Percentiles rank a stretch among this genome's conserved stretches.
Evolutionary conservation across 495 filamentous ascomycete genomes (phyloP).

Genomic region (Bryoglossum gracile): DNA sequence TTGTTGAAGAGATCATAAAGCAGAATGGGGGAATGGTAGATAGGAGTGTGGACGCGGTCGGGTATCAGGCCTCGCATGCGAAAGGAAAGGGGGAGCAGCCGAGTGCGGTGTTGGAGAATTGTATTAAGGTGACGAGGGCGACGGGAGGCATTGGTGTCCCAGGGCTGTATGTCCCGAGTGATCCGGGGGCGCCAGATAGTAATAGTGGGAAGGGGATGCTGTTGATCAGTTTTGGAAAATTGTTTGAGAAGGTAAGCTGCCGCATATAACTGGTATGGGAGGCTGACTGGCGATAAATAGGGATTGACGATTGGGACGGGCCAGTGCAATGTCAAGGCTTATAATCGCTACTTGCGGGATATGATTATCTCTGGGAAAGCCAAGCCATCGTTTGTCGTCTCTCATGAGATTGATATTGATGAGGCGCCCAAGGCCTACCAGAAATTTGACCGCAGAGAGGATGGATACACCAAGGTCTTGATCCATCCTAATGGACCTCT

Average conservation of each 20-base stretch:
- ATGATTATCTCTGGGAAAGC: conserved; percentile 51
- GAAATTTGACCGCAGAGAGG: conserved; percentile 42
- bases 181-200: conserved; percentile 36
- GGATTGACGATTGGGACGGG: conserved; percentile 42
- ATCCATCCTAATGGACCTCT: conserved; percentile 29
- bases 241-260: conserved; percentile 49
- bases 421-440: conserved; percentile 43
- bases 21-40: conserved; percentile 43
- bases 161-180: conserved; percentile 25
- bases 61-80: conserved; percentile 44
- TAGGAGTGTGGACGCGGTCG: conserved; percentile 46
- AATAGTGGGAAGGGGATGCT: conserved; percentile 45
- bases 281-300: not conserved
- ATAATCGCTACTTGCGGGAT: conserved; percentile 50
- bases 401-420: conserved; percentile 47
- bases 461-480: conserved; percentile 40
- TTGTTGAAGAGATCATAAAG: conserved; percentile 32
- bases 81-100: conserved; percentile 34
- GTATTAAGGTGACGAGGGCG: conserved; percentile 39
- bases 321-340: conserved; percentile 55
- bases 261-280: not conserved
- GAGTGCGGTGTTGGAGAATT: conserved; percentile 40
- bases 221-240: conserved; percentile 50
- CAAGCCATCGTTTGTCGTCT: conserved; percentile 50
- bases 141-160: conserved; percentile 41